Evolutionary conservation across 106 monocot genomes (phyloP).

Genomic region (Dendrobium huoshanense): DNA sequence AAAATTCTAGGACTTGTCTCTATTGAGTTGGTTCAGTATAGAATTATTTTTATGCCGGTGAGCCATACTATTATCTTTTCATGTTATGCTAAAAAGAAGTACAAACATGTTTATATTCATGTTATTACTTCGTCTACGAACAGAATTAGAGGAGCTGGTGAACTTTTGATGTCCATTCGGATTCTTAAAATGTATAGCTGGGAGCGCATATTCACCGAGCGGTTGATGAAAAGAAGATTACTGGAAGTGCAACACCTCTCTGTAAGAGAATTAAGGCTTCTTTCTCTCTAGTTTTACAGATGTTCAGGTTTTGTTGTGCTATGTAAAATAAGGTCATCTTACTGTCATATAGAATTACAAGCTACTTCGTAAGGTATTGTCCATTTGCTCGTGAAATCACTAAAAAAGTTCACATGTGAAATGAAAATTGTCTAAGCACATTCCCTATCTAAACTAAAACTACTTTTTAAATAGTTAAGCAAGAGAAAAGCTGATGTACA

Average conservation of each 20-base stretch:
- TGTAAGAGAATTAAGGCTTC: constrained; percentile 34
- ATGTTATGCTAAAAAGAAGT: not conserved
- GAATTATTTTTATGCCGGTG: not conserved
- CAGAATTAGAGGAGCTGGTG: constrained; percentile 87
- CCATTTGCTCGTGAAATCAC: not conserved
- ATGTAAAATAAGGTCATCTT: not conserved
- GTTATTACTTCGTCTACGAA: not conserved
- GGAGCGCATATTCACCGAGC: constrained; percentile 63
- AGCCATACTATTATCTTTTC: not conserved
- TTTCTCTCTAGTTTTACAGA: not conserved
- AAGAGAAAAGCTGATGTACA: not conserved
- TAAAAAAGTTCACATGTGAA: not conserved
- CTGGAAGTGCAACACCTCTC: constrained; percentile 89
- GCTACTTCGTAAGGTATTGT: not conserved
- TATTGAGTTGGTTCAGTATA: not conserved
- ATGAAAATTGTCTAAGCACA: not conserved
- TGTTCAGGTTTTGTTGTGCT: not conserved
- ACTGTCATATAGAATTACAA: not conserved
- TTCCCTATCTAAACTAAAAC: not conserved
- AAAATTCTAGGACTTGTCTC: too few relatives aligned
- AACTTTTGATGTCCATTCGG: constrained; percentile 70
- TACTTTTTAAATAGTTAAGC: not conserved
- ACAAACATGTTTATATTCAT: not conserved
- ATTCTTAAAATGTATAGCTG: constrained; percentile 91
- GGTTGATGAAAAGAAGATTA: constrained; percentile 66